Evolutionary conservation across 2,329 filamentous ascomycete species (phyloP), one percentile per base, ranked within the genome.

Genomic region (Fusarium newnesense): DNA sequence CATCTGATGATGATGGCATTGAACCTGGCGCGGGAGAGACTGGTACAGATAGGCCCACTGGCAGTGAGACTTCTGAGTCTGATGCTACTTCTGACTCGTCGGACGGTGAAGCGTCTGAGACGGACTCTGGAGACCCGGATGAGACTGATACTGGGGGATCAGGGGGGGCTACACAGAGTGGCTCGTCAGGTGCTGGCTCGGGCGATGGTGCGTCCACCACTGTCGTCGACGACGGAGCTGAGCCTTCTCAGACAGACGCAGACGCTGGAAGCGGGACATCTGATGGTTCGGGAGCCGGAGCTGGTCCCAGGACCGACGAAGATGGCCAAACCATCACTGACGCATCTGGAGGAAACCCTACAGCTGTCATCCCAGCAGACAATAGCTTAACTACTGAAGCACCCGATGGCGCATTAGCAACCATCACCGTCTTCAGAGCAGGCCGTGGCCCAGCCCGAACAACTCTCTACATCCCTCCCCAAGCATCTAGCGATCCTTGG

Each of bases 371-470:
- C 2, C 46, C 67, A 21, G 16, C 18, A 9, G 50, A 61, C 1
- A 52, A 15, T 1, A 39, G n/a, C 6, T 40, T 54, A 7, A 34
- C 39, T 2, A 69, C 47, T 9, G 21, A 26, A 0, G 34, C 32
- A 6, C 24, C 70, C 7, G 16, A 26, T 4, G 26, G 16, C 7
- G 46, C 24, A n/a, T 16, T 32, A 0, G 37, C 50, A 26, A 72
- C 67, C 1, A 39, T 73, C 9, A 72, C 70, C 2, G 68, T 72
- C n/a, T 72, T 73, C 13, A 72, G 65, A 18, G 10, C 39, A 7
- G 69, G 69, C 1, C 18, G 13, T 2, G 69, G 70, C 0, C 15
- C 30, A 9, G 47, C 44, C 2, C 11, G 66, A n/a, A 50, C 60
- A 19, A 70, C 69, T 0, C 47, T 66, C 4, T 73, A 60, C 32